Conservation (phyloP, 345 rosid species). For the Acer campestre region DNA sequence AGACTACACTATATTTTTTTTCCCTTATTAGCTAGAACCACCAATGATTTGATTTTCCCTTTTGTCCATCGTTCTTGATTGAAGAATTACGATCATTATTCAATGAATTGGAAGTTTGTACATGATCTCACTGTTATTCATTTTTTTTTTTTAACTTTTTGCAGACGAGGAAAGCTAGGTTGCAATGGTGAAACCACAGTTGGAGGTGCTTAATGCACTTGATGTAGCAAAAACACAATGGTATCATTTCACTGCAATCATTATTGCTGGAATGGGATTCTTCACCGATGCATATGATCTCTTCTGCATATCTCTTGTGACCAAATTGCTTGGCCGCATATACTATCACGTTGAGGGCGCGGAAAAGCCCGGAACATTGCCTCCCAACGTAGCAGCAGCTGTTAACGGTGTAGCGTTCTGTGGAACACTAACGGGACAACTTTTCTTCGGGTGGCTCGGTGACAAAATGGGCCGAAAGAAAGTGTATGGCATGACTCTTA, state of each 20-base stretch:
- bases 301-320: constrained; percentile 81
- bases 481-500: constrained; percentile 76
- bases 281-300: constrained; percentile 87
- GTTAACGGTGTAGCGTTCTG: constrained; percentile 78
- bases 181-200: constrained; percentile 50
- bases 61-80: neutral
- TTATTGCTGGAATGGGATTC: constrained; percentile 86
- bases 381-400: constrained; percentile 73
- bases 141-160: neutral
- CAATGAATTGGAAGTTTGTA: neutral
- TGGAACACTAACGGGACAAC: constrained; percentile 73
- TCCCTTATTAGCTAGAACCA: neutral
- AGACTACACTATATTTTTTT: neutral
- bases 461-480: constrained; percentile 73
- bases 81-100: neutral
- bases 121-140: constrained; percentile 5
- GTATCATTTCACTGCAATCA: constrained; percentile 80
- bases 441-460: constrained; percentile 87
- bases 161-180: neutral
- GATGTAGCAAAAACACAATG: constrained; percentile 79
- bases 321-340: constrained; percentile 76
- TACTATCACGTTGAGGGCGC: constrained; percentile 70
- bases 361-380: constrained; percentile 61
- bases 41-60: neutral
- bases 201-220: constrained; percentile 68